phyloP scores from a whole-genome alignment of 495 filamentous ascomycete species.

The Neurospora sp. region DNA sequence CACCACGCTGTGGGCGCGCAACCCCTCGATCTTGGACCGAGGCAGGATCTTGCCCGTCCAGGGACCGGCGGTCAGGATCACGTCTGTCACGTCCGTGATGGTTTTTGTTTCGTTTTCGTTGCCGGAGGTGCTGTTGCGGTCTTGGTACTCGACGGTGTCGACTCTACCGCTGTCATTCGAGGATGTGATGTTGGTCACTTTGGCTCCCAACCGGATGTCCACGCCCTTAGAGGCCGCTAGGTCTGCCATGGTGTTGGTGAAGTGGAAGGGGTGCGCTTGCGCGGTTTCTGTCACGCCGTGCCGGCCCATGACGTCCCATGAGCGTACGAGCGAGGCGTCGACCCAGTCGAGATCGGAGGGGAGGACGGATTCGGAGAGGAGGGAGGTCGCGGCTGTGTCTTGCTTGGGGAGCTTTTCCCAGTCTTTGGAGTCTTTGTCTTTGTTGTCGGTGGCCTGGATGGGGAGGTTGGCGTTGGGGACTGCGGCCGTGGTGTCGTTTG shows the following conservation, averaged over 20 bases:
- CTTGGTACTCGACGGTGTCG: conserved; percentile 62
- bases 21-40: conserved; percentile 62
- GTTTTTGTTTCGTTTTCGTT: conserved; percentile 24
- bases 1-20: conserved; percentile 85
- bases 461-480: conserved; percentile 20
- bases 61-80: conserved; percentile 78
- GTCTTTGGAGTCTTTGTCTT: conserved; percentile 17
- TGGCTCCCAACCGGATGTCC: conserved; percentile 55
- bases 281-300: conserved; percentile 59
- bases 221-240: conserved; percentile 69
- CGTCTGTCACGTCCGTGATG: conserved; percentile 66
- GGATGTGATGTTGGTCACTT: conserved; percentile 41
- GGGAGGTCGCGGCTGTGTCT: conserved; percentile 46
- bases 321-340: conserved; percentile 48
- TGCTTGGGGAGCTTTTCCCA: conserved; percentile 66
- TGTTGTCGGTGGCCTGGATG: conserved; percentile 15
- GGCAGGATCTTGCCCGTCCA: conserved; percentile 76
- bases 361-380: conserved; percentile 51
- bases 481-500: neutral
- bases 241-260: conserved; percentile 78
- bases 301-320: conserved; percentile 76
- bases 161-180: conserved; percentile 30
- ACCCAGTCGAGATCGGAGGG: conserved; percentile 87
- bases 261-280: conserved; percentile 89
- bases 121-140: conserved; percentile 40